These are phyloP conservation scores for Trichophyton benhamiae DNA, from an alignment of 2,329 filamentous ascomycete species.

Conservation along the genomic window DNA sequence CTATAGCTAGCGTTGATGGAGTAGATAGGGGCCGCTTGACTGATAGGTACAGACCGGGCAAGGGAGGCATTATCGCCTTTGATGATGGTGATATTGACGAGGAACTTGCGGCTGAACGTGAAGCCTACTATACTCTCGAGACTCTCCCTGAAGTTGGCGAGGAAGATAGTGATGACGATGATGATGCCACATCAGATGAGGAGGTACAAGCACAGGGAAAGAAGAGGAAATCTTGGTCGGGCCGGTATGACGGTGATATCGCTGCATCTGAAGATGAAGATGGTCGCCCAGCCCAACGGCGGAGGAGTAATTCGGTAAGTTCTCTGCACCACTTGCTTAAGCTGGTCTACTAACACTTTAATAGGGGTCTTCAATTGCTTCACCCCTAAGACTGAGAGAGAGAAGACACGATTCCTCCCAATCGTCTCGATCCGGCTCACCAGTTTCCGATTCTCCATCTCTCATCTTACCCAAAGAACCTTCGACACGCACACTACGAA, in stretches of 20 bases:
- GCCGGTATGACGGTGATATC: slow-evolving; percentile 54
- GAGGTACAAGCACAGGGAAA: slow-evolving; percentile 31
- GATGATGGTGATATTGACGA: slow-evolving; percentile 93
- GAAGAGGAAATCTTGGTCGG: slow-evolving; percentile 72
- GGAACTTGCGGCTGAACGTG: slow-evolving; percentile 58
- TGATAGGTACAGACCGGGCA: slow-evolving; percentile 60
- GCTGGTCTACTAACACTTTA: slow-evolving; percentile 11
- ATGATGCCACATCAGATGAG: slow-evolving; percentile 45
- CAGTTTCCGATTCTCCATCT: slow-evolving; percentile 30
- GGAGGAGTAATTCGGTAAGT: slow-evolving; percentile 74
- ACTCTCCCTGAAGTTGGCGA: slow-evolving; percentile 87
- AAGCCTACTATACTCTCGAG: slow-evolving; percentile 72
- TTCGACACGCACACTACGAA: slow-evolving; percentile 59
- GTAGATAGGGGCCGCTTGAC: slow-evolving; percentile 62
- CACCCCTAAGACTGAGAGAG: slow-evolving; percentile 31
- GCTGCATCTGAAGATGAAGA: slow-evolving; percentile 50
- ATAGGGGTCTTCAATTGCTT: slow-evolving; percentile 31
- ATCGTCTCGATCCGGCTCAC: slow-evolving; percentile 36
- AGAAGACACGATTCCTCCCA: slow-evolving; percentile 32
- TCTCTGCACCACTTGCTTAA: neutral
- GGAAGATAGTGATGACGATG: slow-evolving; percentile 49
- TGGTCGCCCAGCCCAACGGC: slow-evolving; percentile 62
- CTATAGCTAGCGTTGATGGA: slow-evolving; percentile 46
- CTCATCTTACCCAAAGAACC: slow-evolving; percentile 42
- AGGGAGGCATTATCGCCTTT: slow-evolving; percentile 82